Conservation (phyloP, 768 basidiomycete species). For the Russula earlei region DNA sequence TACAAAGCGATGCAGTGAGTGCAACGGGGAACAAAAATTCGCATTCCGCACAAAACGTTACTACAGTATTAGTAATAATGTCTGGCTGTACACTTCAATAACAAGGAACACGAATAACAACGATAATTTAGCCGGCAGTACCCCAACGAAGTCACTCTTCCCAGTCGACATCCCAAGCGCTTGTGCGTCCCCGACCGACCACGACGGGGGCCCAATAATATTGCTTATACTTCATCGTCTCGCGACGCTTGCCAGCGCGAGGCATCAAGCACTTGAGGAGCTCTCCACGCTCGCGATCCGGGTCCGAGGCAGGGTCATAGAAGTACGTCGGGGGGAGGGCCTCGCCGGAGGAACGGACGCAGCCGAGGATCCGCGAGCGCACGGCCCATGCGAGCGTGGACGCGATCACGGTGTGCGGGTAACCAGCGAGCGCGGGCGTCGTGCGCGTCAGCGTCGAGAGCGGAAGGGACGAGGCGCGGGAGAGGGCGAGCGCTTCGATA, state of each 20-base stretch:
- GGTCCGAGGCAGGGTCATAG: slow-evolving; percentile 12
- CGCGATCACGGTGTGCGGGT: neutral
- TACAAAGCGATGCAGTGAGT: neutral
- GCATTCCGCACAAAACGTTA: slow-evolving; percentile 6
- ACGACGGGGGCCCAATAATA: slow-evolving; percentile 68
- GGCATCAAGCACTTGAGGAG: slow-evolving; percentile 27
- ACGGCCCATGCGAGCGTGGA: slow-evolving; percentile 17
- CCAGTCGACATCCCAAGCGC: slow-evolving; percentile 21
- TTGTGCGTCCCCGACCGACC: slow-evolving; percentile 11
- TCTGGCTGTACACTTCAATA: neutral
- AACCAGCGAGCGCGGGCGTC: neutral
- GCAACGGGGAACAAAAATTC: neutral
- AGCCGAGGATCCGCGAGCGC: slow-evolving; percentile 5
- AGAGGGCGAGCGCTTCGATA: slow-evolving; percentile 17
- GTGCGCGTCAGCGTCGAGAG: slow-evolving; percentile 1
- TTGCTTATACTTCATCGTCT: slow-evolving; percentile 78
- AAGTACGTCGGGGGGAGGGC: slow-evolving; percentile 15
- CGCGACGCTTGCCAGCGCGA: slow-evolving; percentile 58
- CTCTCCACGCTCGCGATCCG: slow-evolving; percentile 16
- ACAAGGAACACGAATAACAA: slow-evolving; percentile 2
- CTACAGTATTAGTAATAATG: slow-evolving; percentile 2
- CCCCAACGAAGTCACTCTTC: slow-evolving; percentile 9
- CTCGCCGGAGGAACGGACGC: slow-evolving; percentile 12
- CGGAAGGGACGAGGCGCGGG: slow-evolving; percentile 17
- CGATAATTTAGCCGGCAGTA: slow-evolving; percentile 6